These are phyloP conservation scores for Pythium rishiriense DNA, from an alignment of 352 stramenopile species.

Conservation along the genomic window DNA sequence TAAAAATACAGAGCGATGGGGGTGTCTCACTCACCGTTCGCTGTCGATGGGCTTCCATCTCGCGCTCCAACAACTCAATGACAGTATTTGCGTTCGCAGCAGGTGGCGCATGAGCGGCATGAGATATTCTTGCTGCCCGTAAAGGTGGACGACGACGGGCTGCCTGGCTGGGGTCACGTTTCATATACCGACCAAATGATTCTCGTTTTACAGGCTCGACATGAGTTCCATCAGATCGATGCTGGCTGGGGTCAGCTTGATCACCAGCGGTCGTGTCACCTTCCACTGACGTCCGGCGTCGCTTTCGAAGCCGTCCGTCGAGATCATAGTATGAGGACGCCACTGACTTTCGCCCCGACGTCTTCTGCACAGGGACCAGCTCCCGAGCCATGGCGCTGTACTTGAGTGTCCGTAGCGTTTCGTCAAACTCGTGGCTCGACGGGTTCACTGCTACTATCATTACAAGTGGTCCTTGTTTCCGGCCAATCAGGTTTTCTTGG, in stretches of 20 bases:
- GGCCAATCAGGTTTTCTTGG: conserved; percentile 91
- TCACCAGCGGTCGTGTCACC: conserved; percentile 7
- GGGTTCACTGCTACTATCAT: conserved; percentile 98
- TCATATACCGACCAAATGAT: conserved; percentile 29
- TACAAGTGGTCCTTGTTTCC: conserved; percentile 81
- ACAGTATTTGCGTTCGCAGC: conserved; percentile 11
- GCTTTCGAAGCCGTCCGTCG: conserved; percentile 31
- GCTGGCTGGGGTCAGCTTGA: not conserved
- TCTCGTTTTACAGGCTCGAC: conserved; percentile 11
- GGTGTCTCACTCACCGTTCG: conserved; percentile 21
- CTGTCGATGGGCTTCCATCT: conserved; percentile 24
- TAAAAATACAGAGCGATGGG: not conserved
- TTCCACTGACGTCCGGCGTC: conserved; percentile 19
- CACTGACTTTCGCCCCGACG: conserved; percentile 34
- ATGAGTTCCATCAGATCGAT: not conserved
- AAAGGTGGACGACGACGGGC: conserved; percentile 14
- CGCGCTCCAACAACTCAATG: conserved; percentile 20
- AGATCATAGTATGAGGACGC: conserved; percentile 38
- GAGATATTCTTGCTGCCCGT: conserved; percentile 3
- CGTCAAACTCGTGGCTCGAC: conserved; percentile 92
- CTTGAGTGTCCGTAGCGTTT: conserved; percentile 94
- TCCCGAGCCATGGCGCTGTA: conserved; percentile 93
- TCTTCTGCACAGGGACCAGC: conserved; percentile 68
- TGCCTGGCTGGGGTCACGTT: conserved; percentile 13
- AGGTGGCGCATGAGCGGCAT: not conserved